Base-by-base conservation (phyloP, 2,329 filamentous ascomycete genomes). In the Xylariaceae sp. region DNA sequence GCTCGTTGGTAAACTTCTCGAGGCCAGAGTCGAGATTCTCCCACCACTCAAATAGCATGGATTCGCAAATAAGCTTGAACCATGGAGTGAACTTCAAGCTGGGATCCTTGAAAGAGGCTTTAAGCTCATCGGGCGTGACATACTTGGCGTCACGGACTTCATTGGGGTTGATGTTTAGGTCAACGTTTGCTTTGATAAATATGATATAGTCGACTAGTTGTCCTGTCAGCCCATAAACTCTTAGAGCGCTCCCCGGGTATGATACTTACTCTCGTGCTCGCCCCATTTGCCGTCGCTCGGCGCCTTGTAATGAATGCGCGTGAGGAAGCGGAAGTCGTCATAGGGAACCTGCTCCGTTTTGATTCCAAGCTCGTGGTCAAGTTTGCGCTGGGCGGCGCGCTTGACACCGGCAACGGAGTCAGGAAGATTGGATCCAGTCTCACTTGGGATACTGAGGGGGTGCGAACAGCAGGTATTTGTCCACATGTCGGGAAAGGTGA, bases 381-480 rank as follows among this genome's bases (percentile, higher is more conserved):
- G 77, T 71, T 98, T 98, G 57, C 93, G 82, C 71, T 91, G 86
- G 16, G 93, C 93, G 34, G 93, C 93, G 49, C 86, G 83, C 76
- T 95, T 95, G 56, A 91, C 93, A 22, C 93, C 93, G 57, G 81
- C 75, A 46, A 97, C 75, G 5, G 91, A 86, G 55, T 88, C 86
- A 40, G 84, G 77, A 35, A 98, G 76, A 55, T 85, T 86, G 23
- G 83, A 79, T 52, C 93, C 93, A 21, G 89, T 95, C 80, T 98
- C 93, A 54, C 86, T 85, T 7, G 93, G 87, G 55, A 96, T 86
- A 44, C 88, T 88, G 50, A 98, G 79, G 5, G 93, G 93, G 69
- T 98, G 93, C 32, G 93, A 98, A 76, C 93, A 98, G 79, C 93
- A 98, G 23, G 93, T 98, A 72, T 98, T 98, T 54, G 93, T 98